Evolutionary conservation across 78 protist species (phyloP).

Genomic region (Capsaspora owczarzaki): DNA sequence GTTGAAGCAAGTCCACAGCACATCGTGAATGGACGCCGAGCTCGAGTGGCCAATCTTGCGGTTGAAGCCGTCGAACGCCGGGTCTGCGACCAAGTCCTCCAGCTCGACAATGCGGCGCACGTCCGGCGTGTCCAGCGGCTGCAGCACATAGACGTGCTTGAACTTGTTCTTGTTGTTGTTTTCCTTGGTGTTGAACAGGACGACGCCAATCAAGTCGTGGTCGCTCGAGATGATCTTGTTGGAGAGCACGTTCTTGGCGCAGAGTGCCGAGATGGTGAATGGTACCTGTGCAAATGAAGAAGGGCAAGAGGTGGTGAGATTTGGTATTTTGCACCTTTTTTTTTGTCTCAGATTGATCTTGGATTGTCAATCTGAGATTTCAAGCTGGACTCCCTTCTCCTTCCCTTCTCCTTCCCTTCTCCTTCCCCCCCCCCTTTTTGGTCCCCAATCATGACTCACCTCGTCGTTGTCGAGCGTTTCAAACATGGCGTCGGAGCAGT

Average conservation of each 20-base stretch:
- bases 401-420: neutral
- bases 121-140: conserved; percentile 9
- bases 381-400: neutral
- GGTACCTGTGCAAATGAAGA: too few relatives aligned
- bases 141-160: neutral
- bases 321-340: neutral
- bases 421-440: too few relatives aligned
- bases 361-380: neutral
- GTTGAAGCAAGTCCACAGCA: neutral
- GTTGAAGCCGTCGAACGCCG: neutral
- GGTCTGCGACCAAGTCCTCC: neutral
- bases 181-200: conserved; percentile 3
- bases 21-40: neutral
- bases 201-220: neutral
- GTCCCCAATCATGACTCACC: too few relatives aligned
- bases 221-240: conserved; percentile 1
- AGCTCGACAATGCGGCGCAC: neutral
- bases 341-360: neutral
- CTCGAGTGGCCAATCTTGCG: neutral
- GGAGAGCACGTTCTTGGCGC: neutral
- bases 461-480: too few relatives aligned
- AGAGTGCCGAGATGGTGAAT: neutral
- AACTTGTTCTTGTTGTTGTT: neutral
- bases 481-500: conserved; percentile 7
- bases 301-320: too few relatives aligned